phyloP scores from a whole-genome alignment of 306 rosid genomes.

The Gleditsia sinensis region DNA sequence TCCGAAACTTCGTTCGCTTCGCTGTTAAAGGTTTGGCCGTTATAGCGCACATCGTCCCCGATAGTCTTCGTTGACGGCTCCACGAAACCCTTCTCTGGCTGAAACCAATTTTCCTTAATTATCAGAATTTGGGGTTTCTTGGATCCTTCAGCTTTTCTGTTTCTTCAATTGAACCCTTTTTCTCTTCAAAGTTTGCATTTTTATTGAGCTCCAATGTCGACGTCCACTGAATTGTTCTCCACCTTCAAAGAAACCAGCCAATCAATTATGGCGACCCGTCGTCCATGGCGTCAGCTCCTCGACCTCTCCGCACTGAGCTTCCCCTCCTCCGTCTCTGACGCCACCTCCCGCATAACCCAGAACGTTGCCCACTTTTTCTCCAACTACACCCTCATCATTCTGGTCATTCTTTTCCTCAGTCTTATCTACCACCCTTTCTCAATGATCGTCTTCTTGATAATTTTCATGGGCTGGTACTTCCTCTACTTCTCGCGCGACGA shows the following conservation, averaged over 20 bases:
- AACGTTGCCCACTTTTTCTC: slow-evolving; percentile 61
- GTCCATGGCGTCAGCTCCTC: slow-evolving; percentile 58
- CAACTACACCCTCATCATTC: slow-evolving; percentile 51
- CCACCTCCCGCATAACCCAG: slow-evolving; percentile 51
- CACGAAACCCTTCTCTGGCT: not conserved
- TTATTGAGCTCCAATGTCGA: slow-evolving; percentile 7
- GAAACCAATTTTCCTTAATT: not conserved
- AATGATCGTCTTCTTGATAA: slow-evolving; percentile 40
- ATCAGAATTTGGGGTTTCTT: not conserved
- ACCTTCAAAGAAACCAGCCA: slow-evolving; percentile 43
- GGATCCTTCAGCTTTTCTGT: not conserved
- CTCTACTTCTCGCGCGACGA: slow-evolving; percentile 63
- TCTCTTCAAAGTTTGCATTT: not conserved
- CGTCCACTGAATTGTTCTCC: slow-evolving; percentile 45
- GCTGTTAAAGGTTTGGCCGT: not conserved
- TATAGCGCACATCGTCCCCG: not conserved
- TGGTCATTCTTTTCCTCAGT: slow-evolving; percentile 50
- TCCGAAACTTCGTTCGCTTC: not conserved
- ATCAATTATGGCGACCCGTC: slow-evolving; percentile 48
- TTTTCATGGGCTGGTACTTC: slow-evolving; percentile 57
- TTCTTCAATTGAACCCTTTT: not conserved
- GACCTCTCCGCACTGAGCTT: slow-evolving; percentile 47
- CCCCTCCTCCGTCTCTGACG: slow-evolving; percentile 54
- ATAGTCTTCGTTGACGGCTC: not conserved
- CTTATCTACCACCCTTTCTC: slow-evolving; percentile 60